Evolutionary conservation across 108 stramenopile genomes (phyloP), one percentile per base, ranked within the genome.

Genomic region (Seminavis robusta): DNA sequence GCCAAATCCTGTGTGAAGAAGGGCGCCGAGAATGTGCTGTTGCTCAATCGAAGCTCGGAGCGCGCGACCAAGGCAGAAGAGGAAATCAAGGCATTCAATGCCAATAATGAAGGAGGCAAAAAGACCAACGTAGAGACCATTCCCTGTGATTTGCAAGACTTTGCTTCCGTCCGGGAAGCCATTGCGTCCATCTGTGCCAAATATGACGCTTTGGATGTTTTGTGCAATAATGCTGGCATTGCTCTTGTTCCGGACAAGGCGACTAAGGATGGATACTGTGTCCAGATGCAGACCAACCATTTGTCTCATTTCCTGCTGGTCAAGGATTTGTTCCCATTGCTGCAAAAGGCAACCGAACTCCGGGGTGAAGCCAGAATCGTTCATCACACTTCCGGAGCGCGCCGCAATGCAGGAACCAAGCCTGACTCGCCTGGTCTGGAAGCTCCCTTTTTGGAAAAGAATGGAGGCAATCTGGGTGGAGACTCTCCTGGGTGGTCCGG

Each of bases 191-290:
- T 80, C 43, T 72, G 63, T 19, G 57, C 39, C 46, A 67, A 73
- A 27, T 61, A 56, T 36, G 55, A 58, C 28, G 59, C 67, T 5
- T 10, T 76, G 38, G 67, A 75, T 47, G 71, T 80, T 2, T 42
- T 80, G 20, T 75, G 70, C 43, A 71, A 71, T 58, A 76, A 76
- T 42, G 87, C 87, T 3, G 87, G 87, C 8, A 50, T 88, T 41
- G 82, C 84, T 80, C 71, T 71, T 8, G 26, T 46, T 7, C 45
- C 57, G 15, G 77, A 81, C 41, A 49, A 51, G 1, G 63, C 65
- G 2, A 84, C 74, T 26, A 33, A 37, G 46, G 87, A 88, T 49
- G 87, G 87, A 40, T 80, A 71, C 30, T 82, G 84, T 43, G 43
- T 77, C 16, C 73, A 79, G 31, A 76, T 82, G 75, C 73, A 74